phyloP scores from a whole-genome alignment of 2,329 filamentous ascomycete species.

The Chaetomium sp. region DNA sequence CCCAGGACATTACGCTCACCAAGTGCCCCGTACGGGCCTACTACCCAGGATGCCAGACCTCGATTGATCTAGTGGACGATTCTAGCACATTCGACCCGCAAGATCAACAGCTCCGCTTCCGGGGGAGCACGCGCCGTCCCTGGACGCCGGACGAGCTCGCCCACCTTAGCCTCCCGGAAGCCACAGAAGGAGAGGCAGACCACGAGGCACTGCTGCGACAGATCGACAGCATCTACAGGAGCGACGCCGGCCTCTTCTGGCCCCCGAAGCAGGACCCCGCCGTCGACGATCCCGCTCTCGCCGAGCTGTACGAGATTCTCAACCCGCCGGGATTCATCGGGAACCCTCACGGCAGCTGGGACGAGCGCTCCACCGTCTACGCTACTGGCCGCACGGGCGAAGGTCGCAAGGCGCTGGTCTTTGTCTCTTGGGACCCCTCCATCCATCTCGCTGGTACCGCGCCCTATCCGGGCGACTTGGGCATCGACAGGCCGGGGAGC shows the following conservation, averaged over 20 bases:
- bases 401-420: conserved; percentile 43
- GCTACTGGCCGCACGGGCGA: conserved; percentile 38
- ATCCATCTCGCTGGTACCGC: conserved; percentile 39
- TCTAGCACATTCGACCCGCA: conserved; percentile 40
- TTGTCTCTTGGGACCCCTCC: conserved; percentile 49
- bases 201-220: conserved; percentile 28
- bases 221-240: conserved; percentile 35
- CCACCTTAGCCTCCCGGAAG: conserved; percentile 19
- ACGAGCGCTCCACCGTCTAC: conserved; percentile 54
- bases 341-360: conserved; percentile 46
- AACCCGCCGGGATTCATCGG: conserved; percentile 44
- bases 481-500: not conserved
- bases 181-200: not conserved
- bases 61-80: conserved; percentile 62
- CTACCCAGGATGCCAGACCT: conserved; percentile 54
- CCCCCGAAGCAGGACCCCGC: conserved; percentile 37
- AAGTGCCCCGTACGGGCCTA: conserved; percentile 60
- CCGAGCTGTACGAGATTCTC: conserved; percentile 43
- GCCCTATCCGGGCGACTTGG: conserved; percentile 32
- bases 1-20: conserved; percentile 52
- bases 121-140: conserved; percentile 46
- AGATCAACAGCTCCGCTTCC: conserved; percentile 52
- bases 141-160: conserved; percentile 26
- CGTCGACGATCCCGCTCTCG: conserved; percentile 36
- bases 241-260: conserved; percentile 40